phyloP scores from a whole-genome alignment of 306 rosid genomes.

The Prunus armeniaca region DNA sequence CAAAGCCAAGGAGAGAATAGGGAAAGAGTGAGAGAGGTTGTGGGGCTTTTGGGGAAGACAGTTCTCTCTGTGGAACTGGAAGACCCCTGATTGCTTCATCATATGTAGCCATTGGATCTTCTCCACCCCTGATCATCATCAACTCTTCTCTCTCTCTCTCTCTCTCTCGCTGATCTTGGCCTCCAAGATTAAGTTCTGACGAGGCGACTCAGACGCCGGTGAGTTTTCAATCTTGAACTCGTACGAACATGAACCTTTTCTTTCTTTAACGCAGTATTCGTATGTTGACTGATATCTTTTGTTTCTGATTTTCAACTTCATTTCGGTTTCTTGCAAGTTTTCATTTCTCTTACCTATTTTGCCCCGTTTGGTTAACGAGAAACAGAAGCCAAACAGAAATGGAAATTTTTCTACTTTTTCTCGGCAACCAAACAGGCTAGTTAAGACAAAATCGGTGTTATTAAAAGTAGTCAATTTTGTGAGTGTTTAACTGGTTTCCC shows the following conservation, averaged over 20 bases:
- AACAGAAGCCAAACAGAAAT: not conserved
- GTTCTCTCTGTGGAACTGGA: not conserved
- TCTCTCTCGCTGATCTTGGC: not conserved
- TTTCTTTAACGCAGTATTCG: no score
- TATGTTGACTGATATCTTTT: not conserved
- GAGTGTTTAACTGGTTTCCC: not conserved
- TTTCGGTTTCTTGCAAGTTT: not conserved
- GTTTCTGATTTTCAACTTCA: not conserved
- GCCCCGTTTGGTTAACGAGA: not conserved
- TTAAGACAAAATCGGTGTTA: no score
- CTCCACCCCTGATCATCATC: not conserved
- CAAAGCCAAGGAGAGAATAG: not conserved
- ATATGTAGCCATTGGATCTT: constrained; percentile 2
- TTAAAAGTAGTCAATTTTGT: not conserved
- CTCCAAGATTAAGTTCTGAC: not conserved
- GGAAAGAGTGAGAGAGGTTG: not conserved
- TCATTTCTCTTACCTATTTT: no score
- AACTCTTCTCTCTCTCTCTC: not conserved
- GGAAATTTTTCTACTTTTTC: not conserved
- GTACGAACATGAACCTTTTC: no score
- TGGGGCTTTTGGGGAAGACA: not conserved
- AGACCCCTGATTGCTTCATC: not conserved
- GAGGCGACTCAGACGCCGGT: not conserved
- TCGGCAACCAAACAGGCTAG: not conserved
- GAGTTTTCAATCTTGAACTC: not conserved